These are phyloP conservation scores for Neurospora sp. DNA, from an alignment of 495 filamentous ascomycete species.

Conservation along the genomic window DNA sequence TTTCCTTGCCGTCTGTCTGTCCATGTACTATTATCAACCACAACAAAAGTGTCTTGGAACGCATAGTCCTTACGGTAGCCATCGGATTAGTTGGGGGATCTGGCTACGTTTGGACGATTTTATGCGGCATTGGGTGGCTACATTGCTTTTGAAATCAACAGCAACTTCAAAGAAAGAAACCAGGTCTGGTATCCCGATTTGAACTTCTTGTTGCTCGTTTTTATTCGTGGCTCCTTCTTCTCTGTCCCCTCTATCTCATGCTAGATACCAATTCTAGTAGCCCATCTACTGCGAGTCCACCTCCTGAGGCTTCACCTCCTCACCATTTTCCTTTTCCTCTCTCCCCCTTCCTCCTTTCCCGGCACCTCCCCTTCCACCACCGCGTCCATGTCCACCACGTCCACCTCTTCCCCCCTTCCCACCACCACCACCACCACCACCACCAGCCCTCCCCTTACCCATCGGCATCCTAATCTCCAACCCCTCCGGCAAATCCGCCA, in stretches of 20 bases:
- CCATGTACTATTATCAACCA: background rate
- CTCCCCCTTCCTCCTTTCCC: constrained; percentile 2
- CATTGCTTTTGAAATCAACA: background rate
- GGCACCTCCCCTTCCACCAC: constrained; percentile 2
- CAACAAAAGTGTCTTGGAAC: background rate
- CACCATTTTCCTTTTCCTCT: background rate
- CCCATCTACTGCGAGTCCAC: background rate
- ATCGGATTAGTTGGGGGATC: background rate
- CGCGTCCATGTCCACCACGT: background rate
- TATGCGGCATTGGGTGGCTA: background rate
- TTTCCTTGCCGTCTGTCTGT: background rate
- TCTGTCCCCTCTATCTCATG: background rate
- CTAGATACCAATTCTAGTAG: background rate
- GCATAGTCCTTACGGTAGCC: background rate
- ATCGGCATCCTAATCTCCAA: constrained; percentile 32
- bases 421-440: constrained; percentile 10
- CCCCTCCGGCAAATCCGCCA: constrained; percentile 44
- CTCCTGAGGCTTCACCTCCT: background rate
- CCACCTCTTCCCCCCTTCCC: constrained; percentile 10
- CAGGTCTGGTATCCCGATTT: background rate
- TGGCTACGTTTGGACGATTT: background rate
- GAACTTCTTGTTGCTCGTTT: background rate
- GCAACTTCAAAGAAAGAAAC: background rate
- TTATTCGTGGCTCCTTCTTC: background rate
- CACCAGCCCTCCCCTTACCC: constrained; percentile 31